phyloP scores from a whole-genome alignment of 345 rosid genomes.

The Camelina laxa region DNA sequence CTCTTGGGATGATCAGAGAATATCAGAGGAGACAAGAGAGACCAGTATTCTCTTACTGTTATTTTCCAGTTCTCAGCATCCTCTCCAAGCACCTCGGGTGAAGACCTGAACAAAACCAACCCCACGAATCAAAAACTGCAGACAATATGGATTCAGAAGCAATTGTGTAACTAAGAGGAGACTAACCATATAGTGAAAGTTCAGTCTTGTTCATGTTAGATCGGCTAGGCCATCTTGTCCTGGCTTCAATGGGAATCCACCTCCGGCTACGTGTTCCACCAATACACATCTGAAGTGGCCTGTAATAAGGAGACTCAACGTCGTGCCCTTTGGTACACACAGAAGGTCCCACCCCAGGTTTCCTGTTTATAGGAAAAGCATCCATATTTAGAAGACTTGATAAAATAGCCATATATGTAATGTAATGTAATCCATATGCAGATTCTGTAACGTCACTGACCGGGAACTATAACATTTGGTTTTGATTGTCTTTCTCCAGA shows the following conservation, averaged over 20 bases:
- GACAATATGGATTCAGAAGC: slow-evolving; percentile 17
- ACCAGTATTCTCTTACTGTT: slow-evolving; percentile 81
- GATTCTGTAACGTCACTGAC: slow-evolving; percentile 51
- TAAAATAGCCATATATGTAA: slow-evolving; percentile 4
- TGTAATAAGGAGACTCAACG: slow-evolving; percentile 87
- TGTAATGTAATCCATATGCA: slow-evolving; percentile 32
- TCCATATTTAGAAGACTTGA: slow-evolving; percentile 14
- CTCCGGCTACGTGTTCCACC: slow-evolving; percentile 81
- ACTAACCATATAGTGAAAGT: slow-evolving; percentile 78
- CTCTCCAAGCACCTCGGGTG: slow-evolving; percentile 64
- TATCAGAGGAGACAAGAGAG: slow-evolving; percentile 91
- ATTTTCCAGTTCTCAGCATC: slow-evolving; percentile 65
- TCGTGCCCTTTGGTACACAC: slow-evolving; percentile 79
- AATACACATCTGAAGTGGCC: slow-evolving; percentile 83
- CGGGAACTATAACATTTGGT: slow-evolving; percentile 73
- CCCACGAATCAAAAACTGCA: slow-evolving; percentile 1
- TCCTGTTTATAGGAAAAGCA: slow-evolving; percentile 54
- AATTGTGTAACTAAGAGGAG: slow-evolving; percentile 26
- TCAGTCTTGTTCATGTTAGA: slow-evolving; percentile 74
- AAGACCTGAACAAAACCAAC: slow-evolving; percentile 58
- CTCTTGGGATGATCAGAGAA: slow-evolving; percentile 99
- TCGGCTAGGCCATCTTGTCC: slow-evolving; percentile 86
- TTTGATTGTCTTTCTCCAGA: slow-evolving; percentile 91
- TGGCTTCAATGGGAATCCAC: slow-evolving; percentile 87
- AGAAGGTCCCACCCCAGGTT: slow-evolving; percentile 76